A percentile compares a stretch with the other conserved stretches of the same genome.
Evolutionary conservation across 2,329 filamentous ascomycete species (phyloP).

Genomic region (Penicillium sp.): DNA sequence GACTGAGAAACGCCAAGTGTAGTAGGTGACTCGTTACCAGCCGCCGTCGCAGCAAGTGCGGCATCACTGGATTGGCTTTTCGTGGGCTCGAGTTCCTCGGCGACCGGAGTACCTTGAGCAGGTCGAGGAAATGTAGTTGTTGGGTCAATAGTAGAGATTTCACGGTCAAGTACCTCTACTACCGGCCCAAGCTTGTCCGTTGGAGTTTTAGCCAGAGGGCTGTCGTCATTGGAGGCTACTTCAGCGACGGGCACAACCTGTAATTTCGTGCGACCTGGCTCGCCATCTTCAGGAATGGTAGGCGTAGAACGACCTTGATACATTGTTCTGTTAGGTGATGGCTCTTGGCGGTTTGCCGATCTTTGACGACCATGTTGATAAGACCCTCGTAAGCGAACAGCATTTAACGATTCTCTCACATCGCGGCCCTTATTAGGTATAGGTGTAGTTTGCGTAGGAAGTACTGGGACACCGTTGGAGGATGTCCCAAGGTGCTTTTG

Average conservation of each 20-base stretch:
- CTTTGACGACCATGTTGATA: constrained; percentile 50
- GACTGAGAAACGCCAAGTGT: constrained; percentile 41
- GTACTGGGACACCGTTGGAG: constrained; percentile 76
- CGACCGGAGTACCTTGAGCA: constrained; percentile 32
- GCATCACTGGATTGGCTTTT: constrained; percentile 17
- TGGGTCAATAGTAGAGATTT: constrained; percentile 49
- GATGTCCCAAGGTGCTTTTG: constrained; percentile 84
- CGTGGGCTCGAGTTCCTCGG: constrained; percentile 33
- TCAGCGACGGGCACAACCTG: constrained; percentile 26
- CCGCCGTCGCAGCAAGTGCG: constrained; percentile 14
- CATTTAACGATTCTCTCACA: constrained; percentile 76
- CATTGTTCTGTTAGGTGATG: constrained; percentile 55
- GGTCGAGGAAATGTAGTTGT: constrained; percentile 52
- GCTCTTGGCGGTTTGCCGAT: constrained; percentile 53
- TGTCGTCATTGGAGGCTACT: constrained; percentile 31
- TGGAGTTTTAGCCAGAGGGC: constrained; percentile 55
- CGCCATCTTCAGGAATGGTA: constrained; percentile 62
- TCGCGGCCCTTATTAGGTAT: constrained; percentile 71
- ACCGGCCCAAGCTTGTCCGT: constrained; percentile 59
- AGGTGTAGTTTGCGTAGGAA: constrained; percentile 56
- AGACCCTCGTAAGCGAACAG: constrained; percentile 59
- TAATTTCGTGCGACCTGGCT: constrained; percentile 35
- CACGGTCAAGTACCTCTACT: constrained; percentile 30
- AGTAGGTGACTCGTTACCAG: constrained; percentile 20
- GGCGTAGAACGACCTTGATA: constrained; percentile 38